Evolutionary conservation across 768 basidiomycete species (phyloP), one percentile per base, ranked within the genome.

Genomic region (Dentipellis sp.): DNA sequence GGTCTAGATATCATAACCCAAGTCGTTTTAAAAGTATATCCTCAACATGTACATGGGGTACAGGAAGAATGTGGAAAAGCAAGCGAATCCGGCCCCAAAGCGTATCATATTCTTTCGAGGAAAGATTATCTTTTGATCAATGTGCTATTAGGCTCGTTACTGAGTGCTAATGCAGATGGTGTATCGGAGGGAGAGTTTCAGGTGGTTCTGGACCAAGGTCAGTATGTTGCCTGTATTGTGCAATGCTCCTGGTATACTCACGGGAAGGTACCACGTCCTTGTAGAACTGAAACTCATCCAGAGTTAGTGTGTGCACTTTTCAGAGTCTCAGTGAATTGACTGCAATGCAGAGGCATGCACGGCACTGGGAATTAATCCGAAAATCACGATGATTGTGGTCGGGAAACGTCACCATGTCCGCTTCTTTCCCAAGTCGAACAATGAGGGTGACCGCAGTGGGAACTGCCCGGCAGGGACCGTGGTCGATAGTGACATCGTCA

Each of bases 391-490:
- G 36, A 76, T 91, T 49, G 75, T 91, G 36, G 90, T 92, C 5
- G 88, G 87, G 8, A 92, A 92, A 64, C 74, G 83, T 2, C 84
- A 87, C 64, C 84, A 85, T 54, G 74, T 82, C 40, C 73, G 81
- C 62, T 78, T 84, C 66, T 81, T 83, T 71, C 82, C 82, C 11
- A 10, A 29, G 1, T 17, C 35, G 10, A 2, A 9, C 1, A 10
- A 0, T 10, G 21, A 51, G 7, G 59, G 37, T 11, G 56, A 55
- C 17, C 4, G n/a, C 21, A 84, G 80, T 56, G 83, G 81, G 2
- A 92, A 92, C 63, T 83, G 80, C 60, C 81, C 76, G 2, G 85
- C 89, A 0, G 89, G 90, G 5, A 86, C 86, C 0, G 85, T 91
- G 10, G 77, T 90, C 16, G 89, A 92, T 63, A 72, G 72, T 0